phyloP scores from a whole-genome alignment of 192 early-diverging fungal species.

The Allomyces macrogynus region DNA sequence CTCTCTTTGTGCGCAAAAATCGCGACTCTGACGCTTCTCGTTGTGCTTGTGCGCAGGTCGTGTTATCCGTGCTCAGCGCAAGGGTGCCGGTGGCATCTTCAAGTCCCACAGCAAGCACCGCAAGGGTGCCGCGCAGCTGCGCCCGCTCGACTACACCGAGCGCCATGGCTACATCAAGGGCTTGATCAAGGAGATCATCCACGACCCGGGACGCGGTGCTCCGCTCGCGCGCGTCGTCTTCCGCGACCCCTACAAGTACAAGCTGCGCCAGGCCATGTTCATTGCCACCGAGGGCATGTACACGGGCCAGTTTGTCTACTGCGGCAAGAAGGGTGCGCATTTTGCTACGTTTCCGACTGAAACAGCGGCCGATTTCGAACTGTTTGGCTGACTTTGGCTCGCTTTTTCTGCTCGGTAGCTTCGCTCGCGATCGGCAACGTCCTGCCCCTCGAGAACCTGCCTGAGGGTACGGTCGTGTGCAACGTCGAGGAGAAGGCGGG shows the following conservation, averaged over 20 bases:
- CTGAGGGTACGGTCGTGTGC: slow-evolving; percentile 94
- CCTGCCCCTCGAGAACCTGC: slow-evolving; percentile 77
- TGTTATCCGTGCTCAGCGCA: slow-evolving; percentile 96
- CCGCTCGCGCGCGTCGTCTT: slow-evolving; percentile 78
- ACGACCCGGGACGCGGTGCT: slow-evolving; percentile 93
- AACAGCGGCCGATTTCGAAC: too few relatives aligned
- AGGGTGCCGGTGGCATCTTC: slow-evolving; percentile 99
- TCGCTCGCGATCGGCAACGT: slow-evolving; percentile 82
- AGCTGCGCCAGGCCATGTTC: slow-evolving; percentile 74
- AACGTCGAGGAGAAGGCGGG: slow-evolving; percentile 85
- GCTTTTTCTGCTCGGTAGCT: slow-evolving; percentile 36
- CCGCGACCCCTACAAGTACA: slow-evolving; percentile 58
- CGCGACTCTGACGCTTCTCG: too few relatives aligned
- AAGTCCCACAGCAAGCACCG: slow-evolving; percentile 81
- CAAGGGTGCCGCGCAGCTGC: slow-evolving; percentile 89
- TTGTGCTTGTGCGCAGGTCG: slow-evolving; percentile 47
- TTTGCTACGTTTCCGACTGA: too few relatives aligned
- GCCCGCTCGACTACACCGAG: slow-evolving; percentile 83
- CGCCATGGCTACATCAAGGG: slow-evolving; percentile 94
- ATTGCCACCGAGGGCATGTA: slow-evolving; percentile 96
- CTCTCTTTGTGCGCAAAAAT: too few relatives aligned
- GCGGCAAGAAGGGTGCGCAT: slow-evolving; percentile 75
- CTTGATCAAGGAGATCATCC: slow-evolving; percentile 95
- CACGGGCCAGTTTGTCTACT: slow-evolving; percentile 99
- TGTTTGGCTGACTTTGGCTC: neutral